Conservation (phyloP, 495 filamentous ascomycete genomes). For the Neurospora intermedia region DNA sequence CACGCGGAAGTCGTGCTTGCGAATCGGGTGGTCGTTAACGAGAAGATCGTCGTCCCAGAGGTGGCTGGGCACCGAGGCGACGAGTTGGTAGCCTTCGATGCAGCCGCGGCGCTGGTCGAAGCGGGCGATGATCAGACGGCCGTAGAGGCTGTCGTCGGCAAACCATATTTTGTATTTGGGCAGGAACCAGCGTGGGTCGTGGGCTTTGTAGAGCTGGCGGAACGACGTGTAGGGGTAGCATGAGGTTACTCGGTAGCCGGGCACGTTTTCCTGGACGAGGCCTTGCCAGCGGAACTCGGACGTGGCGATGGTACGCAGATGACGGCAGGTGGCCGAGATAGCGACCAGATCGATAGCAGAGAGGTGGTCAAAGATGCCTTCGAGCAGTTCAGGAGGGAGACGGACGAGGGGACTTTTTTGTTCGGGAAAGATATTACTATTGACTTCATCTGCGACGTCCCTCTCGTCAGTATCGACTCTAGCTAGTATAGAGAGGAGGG, state of each 20-base stretch:
- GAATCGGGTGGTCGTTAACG: slow-evolving; percentile 54
- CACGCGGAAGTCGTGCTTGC: slow-evolving; percentile 58
- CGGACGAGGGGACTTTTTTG: slow-evolving; percentile 21
- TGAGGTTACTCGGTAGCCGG: slow-evolving; percentile 38
- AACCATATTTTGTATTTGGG: slow-evolving; percentile 77
- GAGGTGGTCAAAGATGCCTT: slow-evolving; percentile 50
- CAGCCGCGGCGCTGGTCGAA: slow-evolving; percentile 62
- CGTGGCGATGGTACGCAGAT: slow-evolving; percentile 38
- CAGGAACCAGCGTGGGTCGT: slow-evolving; percentile 80
- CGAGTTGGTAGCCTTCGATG: slow-evolving; percentile 72
- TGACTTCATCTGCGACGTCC: not conserved
- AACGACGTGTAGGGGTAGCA: slow-evolving; percentile 51
- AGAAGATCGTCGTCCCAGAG: slow-evolving; percentile 8
- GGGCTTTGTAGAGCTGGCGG: slow-evolving; percentile 57
- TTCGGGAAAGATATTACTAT: not conserved
- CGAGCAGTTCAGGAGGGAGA: slow-evolving; percentile 55
- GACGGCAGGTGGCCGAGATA: slow-evolving; percentile 44
- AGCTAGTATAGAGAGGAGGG: not conserved
- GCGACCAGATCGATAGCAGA: slow-evolving; percentile 44
- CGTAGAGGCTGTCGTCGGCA: slow-evolving; percentile 55
- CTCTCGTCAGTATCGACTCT: not conserved
- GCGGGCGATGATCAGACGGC: slow-evolving; percentile 59
- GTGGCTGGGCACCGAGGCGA: slow-evolving; percentile 39
- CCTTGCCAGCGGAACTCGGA: slow-evolving; percentile 54
- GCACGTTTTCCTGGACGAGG: slow-evolving; percentile 52